Conservation (phyloP, 208 protist genomes). For the Acanthamoeba divionensis region DNA sequence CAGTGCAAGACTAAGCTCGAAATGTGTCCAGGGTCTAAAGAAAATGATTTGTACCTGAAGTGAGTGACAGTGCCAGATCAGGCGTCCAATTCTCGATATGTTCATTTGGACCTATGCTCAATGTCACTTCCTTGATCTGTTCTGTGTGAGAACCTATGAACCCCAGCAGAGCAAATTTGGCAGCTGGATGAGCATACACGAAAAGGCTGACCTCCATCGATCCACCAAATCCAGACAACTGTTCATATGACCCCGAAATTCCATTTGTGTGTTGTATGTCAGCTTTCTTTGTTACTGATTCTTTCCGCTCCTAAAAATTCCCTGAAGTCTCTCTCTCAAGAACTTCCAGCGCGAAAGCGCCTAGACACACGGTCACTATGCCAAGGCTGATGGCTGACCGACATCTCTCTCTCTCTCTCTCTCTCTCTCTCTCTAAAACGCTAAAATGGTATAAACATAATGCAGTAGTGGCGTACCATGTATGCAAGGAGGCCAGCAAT, state of each 20-base stretch:
- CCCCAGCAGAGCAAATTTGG: background rate
- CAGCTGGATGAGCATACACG: too few species aligned
- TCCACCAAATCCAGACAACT: background rate
- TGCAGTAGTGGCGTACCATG: background rate
- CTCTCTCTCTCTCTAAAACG: background rate
- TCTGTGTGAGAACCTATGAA: background rate
- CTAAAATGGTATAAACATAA: background rate
- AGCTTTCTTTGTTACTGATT: too few species aligned
- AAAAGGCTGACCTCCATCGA: background rate
- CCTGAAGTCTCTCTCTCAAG: background rate
- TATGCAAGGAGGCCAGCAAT: constrained; percentile 21
- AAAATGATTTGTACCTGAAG: too few species aligned
- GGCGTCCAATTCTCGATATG: background rate
- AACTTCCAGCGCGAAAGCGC: background rate
- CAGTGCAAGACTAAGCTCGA: too few species aligned
- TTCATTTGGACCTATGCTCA: background rate
- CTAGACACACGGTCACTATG: background rate
- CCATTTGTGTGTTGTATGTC: background rate
- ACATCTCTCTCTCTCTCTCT: too few species aligned
- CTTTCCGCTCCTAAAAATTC: background rate
- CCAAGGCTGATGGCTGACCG: too few species aligned
- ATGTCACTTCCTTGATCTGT: background rate
- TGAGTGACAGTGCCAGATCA: too few species aligned
- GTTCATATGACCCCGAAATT: background rate
- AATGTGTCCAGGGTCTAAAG: too few species aligned